These are phyloP conservation scores for Myotisia sp. DNA, from an alignment of 2,329 filamentous ascomycete genomes.

Conservation along the genomic window DNA sequence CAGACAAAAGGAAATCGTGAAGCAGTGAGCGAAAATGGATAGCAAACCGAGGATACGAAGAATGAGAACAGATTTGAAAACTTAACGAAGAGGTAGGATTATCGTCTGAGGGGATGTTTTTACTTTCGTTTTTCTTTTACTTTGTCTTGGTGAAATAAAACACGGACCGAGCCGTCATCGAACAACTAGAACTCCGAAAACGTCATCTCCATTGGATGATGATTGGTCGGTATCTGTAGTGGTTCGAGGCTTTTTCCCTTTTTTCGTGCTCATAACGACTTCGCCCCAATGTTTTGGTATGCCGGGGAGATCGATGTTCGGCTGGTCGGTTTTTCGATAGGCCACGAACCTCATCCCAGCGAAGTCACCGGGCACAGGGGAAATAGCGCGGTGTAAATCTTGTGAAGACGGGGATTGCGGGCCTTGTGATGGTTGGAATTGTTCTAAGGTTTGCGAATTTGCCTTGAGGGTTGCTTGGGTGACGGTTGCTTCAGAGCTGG, in stretches of 20 bases:
- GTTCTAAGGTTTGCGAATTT: conserved; percentile 14
- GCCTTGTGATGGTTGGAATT: conserved; percentile 7
- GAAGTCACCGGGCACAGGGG: conserved; percentile 11
- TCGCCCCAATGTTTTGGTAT: conserved; percentile 32
- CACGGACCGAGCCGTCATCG: too few relatives aligned
- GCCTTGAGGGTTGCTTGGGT: conserved; percentile 6
- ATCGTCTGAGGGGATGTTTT: too few relatives aligned
- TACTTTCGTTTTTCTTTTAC: too few relatives aligned
- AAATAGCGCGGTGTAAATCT: conserved; percentile 5
- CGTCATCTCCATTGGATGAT: conserved; percentile 21
- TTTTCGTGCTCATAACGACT: conserved; percentile 29
- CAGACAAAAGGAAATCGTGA: too few relatives aligned
- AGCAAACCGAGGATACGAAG: too few relatives aligned
- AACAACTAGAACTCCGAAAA: conserved; percentile 29
- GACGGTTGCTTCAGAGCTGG: conserved; percentile 8
- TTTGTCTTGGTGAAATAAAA: too few relatives aligned
- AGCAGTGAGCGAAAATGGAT: too few relatives aligned
- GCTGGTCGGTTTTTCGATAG: conserved; percentile 5
- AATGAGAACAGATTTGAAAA: too few relatives aligned
- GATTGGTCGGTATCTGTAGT: conserved; percentile 14
- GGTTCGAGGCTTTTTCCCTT: conserved; percentile 17
- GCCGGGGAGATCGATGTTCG: conserved; percentile 10
- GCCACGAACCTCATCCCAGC: conserved; percentile 12
- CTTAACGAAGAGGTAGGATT: too few relatives aligned
- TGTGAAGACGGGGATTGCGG: conserved; percentile 6